Percentiles rank a stretch among this genome's conserved stretches.
These are phyloP conservation scores for Endocarpon pusillum DNA, from an alignment of 495 filamentous ascomycete species.

Conservation along the genomic window DNA sequence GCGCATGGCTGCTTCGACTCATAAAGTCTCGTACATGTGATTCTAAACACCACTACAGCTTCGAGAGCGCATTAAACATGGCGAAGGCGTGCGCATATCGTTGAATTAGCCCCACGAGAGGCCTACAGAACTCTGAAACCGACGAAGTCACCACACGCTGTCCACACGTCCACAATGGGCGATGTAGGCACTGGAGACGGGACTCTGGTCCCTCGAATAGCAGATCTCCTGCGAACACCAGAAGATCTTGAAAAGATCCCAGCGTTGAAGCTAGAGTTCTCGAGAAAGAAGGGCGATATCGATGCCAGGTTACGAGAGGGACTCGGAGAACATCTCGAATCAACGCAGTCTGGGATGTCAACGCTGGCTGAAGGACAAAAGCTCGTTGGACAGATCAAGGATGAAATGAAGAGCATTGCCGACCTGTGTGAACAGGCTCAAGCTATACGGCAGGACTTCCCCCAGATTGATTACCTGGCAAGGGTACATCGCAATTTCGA, in stretches of 20 bases:
- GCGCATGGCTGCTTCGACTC: too few relatives aligned
- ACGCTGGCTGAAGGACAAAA: conserved; percentile 74
- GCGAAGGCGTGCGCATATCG: too few relatives aligned
- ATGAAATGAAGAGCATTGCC: conserved; percentile 97
- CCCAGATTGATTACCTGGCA: conserved; percentile 84
- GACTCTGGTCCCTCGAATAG: conserved; percentile 28
- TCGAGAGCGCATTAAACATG: too few relatives aligned
- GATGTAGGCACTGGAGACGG: conserved; percentile 25
- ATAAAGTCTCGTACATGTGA: too few relatives aligned
- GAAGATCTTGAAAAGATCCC: conserved; percentile 92
- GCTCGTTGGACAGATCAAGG: conserved; percentile 74
- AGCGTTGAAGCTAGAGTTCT: conserved; percentile 78
- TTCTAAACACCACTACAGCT: too few relatives aligned
- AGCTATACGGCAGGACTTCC: conserved; percentile 90
- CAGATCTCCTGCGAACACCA: conserved; percentile 43
- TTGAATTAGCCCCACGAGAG: too few relatives aligned
- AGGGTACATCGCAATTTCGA: conserved; percentile 90
- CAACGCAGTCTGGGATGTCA: conserved; percentile 80
- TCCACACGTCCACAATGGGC: too few relatives aligned
- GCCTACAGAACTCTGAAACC: too few relatives aligned
- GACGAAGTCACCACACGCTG: too few relatives aligned
- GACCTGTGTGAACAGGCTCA: conserved; percentile 92
- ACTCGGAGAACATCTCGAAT: conserved; percentile 76
- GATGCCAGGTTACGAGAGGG: conserved; percentile 79
- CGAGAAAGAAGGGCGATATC: conserved; percentile 79